Evolutionary conservation across 2,329 filamentous ascomycete species (phyloP), one percentile per base, ranked within the genome.

Genomic region (Penicillium sp.): DNA sequence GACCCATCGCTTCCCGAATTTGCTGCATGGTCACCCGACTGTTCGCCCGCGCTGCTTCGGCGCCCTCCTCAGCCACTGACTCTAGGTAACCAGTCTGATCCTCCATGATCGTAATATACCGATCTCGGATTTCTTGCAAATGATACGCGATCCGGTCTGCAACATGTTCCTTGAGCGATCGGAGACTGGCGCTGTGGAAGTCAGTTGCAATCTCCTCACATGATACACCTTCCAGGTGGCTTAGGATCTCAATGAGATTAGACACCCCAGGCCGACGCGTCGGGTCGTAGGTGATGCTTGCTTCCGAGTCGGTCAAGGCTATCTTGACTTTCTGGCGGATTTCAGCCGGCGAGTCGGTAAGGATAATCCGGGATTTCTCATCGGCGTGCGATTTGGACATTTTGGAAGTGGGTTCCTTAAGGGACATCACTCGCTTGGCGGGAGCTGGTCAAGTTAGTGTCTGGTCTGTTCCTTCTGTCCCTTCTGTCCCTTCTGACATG

Each of bases 351-450:
- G 80, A 75, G 66, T 97, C 90, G 2, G 89, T 96, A 59, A 99
- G 85, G 13, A 94, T 78, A 65, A 99, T 96, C 19, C 91, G 84
- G 8, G 91, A 96, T 49, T 83, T 84, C 3, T 83, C 81, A 64
- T 89, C 85, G 0, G 81, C 70, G 67, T 91, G 83, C 0, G 92
- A 96, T 76, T 99, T 99, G 55, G 92, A 96, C 94, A 99, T 99
- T 73, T 99, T 99, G 52, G 84, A 81, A 0, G 74, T 77, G 0
- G 94, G 93, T 12, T 90, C 80, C 51, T 84, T 86, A 23, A 99
- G 84, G 19, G 92, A 96, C 93, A 97, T 97, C 61, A 99, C 83
- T 60, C 93, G 86, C 67, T 89, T 90, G 2, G 89, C 85, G 5
- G 90, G 87, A n/a, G 88, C 88, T 91, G 38, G 19, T 17, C 13